A percentile compares a stretch with the other conserved stretches of the same genome.
These are phyloP conservation scores for Cordyceps cicadae DNA, from an alignment of 2,329 filamentous ascomycete genomes.

Conservation along the genomic window DNA sequence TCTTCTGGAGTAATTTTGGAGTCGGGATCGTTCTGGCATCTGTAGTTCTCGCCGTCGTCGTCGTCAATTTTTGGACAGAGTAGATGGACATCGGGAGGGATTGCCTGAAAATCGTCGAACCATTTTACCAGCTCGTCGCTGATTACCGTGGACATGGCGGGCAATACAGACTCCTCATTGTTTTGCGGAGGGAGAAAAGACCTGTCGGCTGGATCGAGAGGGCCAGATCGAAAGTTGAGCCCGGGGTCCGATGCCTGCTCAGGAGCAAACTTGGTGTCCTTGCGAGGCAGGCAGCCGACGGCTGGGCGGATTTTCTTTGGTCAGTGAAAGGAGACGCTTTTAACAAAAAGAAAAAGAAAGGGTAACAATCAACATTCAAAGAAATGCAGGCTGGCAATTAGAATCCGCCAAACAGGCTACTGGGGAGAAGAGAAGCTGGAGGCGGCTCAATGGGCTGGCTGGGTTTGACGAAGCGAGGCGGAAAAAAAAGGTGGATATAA, in stretches of 20 bases:
- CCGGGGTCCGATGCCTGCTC: not conserved
- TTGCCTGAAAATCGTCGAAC: slow-evolving; percentile 34
- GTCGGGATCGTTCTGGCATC: slow-evolving; percentile 37
- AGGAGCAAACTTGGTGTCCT: not conserved
- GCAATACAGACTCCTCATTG: not conserved
- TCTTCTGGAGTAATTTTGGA: slow-evolving; percentile 41
- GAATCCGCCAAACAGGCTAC: not conserved
- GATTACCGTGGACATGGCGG: slow-evolving; percentile 7
- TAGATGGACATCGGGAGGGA: slow-evolving; percentile 49
- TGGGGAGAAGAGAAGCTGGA: not conserved
- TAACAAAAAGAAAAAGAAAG: not conserved
- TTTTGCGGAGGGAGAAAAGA: not conserved
- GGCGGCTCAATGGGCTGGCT: not conserved
- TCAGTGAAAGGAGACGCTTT: not conserved
- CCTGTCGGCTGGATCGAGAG: not conserved
- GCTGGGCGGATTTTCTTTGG: not conserved
- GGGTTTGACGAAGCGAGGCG: not conserved
- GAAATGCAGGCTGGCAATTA: not conserved
- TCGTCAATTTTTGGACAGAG: slow-evolving; percentile 58
- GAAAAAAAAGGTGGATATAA: slow-evolving; percentile 7
- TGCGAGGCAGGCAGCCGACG: not conserved
- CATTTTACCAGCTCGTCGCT: slow-evolving; percentile 33
- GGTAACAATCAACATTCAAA: not conserved
- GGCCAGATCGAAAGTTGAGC: not conserved
- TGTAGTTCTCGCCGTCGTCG: slow-evolving; percentile 57